Conservation (phyloP, 495 filamentous ascomycete species). For the Monascus purpureus region DNA sequence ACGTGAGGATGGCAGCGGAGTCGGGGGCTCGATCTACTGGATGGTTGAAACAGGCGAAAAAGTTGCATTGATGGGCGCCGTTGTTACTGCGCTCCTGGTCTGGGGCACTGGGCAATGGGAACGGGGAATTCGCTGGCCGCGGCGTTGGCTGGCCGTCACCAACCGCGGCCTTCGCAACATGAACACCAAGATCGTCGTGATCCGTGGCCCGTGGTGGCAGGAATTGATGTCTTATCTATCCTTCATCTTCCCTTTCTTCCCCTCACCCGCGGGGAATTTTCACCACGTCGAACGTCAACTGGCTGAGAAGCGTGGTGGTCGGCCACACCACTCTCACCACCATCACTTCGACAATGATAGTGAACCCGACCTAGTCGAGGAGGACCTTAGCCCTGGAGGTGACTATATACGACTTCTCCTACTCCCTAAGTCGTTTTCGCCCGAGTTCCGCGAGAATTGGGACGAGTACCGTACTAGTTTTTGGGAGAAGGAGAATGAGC, state of each 20-base stretch:
- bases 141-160: conserved; percentile 73
- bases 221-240: conserved; percentile 55
- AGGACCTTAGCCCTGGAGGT: conserved; percentile 78
- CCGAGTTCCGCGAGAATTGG: conserved; percentile 95
- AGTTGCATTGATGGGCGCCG: conserved; percentile 73
- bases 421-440: conserved; percentile 86
- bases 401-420: conserved; percentile 84
- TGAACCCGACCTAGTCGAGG: conserved; percentile 43
- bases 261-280: conserved; percentile 47
- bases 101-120: conserved; percentile 96
- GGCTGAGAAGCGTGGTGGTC: conserved; percentile 25
- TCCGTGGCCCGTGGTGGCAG: conserved; percentile 70
- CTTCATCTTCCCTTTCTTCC: conserved; percentile 63
- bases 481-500: conserved; percentile 93
- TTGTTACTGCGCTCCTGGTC: conserved; percentile 67
- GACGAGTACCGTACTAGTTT: conserved; percentile 85
- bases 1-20: conserved; percentile 75
- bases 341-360: conserved; percentile 35
- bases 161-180: conserved; percentile 83
- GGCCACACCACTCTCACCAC: conserved; percentile 25
- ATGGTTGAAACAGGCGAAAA: conserved; percentile 78
- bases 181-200: conserved; percentile 89
- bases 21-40: conserved; percentile 93
- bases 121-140: conserved; percentile 83
- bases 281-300: conserved; percentile 46